Conservation (phyloP, 305 asterid species). For the Ruellia speciosa region DNA sequence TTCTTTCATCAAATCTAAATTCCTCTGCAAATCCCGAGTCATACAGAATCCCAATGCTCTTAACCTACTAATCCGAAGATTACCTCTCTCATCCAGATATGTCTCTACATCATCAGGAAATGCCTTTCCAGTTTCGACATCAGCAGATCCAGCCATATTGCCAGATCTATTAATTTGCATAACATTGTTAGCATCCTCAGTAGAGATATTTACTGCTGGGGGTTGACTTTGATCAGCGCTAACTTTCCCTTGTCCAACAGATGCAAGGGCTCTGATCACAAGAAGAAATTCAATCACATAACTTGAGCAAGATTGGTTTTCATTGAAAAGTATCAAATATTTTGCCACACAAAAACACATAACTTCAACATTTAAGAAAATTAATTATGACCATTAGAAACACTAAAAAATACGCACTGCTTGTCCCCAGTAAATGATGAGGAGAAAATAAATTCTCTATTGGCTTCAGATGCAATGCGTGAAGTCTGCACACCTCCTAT, state of each 20-base stretch:
- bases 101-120: constrained; percentile 72
- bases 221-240: constrained; percentile 34
- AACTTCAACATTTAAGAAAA: background rate
- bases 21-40: constrained; percentile 96
- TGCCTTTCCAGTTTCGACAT: constrained; percentile 36
- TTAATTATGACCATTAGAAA: background rate
- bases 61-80: constrained; percentile 63
- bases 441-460: constrained; percentile 88
- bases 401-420: constrained; percentile 37
- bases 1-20: constrained; percentile 89
- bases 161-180: constrained; percentile 26
- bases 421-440: constrained; percentile 83
- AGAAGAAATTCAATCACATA: constrained; percentile 22
- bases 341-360: constrained; percentile 13
- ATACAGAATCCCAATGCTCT: constrained; percentile 93
- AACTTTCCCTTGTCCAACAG: constrained; percentile 53
- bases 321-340: constrained; percentile 5
- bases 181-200: constrained; percentile 24
- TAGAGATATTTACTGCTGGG: constrained; percentile 26
- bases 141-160: constrained; percentile 34
- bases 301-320: constrained; percentile 17
- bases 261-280: constrained; percentile 53
- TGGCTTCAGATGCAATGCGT: constrained; percentile 96
- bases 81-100: constrained; percentile 84
- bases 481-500: constrained; percentile 82